A percentile compares a stretch with the other conserved stretches of the same genome.
Conservation (phyloP, 225 moss, liverwort and hornwort genomes). For the Sphagnum contortum region DNA sequence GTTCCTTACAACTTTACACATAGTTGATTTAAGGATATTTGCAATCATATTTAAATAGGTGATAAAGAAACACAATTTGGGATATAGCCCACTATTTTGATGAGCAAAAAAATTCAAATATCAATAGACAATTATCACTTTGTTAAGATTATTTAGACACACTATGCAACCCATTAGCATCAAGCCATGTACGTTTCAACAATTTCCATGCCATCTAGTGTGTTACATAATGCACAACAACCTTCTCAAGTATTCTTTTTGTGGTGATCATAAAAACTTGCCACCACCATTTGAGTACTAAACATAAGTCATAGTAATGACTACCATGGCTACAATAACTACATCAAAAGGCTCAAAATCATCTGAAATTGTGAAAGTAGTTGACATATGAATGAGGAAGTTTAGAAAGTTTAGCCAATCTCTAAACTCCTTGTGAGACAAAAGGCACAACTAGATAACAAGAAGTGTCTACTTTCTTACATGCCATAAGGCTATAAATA, state of each 20-base stretch:
- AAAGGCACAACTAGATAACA: no score
- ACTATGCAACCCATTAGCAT: background rate
- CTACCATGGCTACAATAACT: background rate
- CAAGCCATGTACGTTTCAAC: conserved; percentile 88
- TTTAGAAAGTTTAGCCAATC: no score
- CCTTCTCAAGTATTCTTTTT: conserved; percentile 80
- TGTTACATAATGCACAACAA: conserved; percentile 54
- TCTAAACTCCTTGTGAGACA: no score
- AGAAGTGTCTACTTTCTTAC: no score
- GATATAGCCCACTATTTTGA: background rate
- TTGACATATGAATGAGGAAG: no score
- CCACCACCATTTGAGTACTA: background rate
- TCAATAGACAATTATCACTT: background rate
- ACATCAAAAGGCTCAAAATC: no score
- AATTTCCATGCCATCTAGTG: conserved; percentile 93
- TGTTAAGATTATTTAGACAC: background rate
- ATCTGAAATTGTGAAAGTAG: no score
- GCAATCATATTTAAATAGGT: conserved; percentile 9
- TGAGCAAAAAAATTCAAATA: background rate
- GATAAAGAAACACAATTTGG: background rate
- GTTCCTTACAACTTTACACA: conserved; percentile 79
- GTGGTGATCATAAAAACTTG: conserved; percentile 94
- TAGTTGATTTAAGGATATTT: conserved; percentile 95
- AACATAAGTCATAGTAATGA: background rate
- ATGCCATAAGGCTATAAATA: no score